These are phyloP conservation scores for Phytophthora boehmeriae DNA, from an alignment of 352 stramenopile species.

Conservation along the genomic window DNA sequence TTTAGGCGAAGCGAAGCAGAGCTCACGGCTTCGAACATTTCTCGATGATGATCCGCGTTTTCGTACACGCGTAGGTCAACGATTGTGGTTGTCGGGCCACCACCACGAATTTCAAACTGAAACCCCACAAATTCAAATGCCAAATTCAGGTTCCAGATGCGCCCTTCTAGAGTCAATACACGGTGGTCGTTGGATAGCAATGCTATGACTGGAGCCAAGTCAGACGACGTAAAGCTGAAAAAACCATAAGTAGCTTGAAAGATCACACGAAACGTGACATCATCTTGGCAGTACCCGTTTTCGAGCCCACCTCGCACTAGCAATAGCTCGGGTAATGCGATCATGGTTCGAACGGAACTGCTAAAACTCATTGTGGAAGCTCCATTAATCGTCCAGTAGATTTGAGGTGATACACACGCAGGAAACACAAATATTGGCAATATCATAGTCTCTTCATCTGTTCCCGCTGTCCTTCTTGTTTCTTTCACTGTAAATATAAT, in stretches of 20 bases:
- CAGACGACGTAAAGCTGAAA: slow-evolving; percentile 4
- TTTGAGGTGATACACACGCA: slow-evolving; percentile 8
- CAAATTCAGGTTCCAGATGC: slow-evolving; percentile 20
- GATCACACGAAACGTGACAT: slow-evolving; percentile 13
- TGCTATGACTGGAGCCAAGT: not conserved
- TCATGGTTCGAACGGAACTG: not conserved
- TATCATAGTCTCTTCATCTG: slow-evolving; percentile 12
- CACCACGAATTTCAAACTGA: slow-evolving; percentile 20
- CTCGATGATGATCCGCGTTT: not conserved
- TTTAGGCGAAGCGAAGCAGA: slow-evolving; percentile 17
- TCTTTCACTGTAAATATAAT: slow-evolving; percentile 38
- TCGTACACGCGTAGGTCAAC: slow-evolving; percentile 12
- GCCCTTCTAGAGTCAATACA: slow-evolving; percentile 17
- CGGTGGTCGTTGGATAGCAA: not conserved
- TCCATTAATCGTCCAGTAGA: slow-evolving; percentile 18
- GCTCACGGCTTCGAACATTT: not conserved
- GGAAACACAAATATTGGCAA: slow-evolving; percentile 21
- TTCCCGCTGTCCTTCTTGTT: not conserved
- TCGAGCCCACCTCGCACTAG: slow-evolving; percentile 29
- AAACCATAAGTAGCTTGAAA: slow-evolving; percentile 10
- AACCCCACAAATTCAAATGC: slow-evolving; percentile 19
- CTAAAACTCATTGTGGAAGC: slow-evolving; percentile 8
- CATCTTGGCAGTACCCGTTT: slow-evolving; percentile 33
- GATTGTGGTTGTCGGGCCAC: slow-evolving; percentile 7
- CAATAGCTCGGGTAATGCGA: slow-evolving; percentile 18